Evolutionary conservation across 129 eudicot genomes (phyloP).

Genomic region (Lonicera japonica): DNA sequence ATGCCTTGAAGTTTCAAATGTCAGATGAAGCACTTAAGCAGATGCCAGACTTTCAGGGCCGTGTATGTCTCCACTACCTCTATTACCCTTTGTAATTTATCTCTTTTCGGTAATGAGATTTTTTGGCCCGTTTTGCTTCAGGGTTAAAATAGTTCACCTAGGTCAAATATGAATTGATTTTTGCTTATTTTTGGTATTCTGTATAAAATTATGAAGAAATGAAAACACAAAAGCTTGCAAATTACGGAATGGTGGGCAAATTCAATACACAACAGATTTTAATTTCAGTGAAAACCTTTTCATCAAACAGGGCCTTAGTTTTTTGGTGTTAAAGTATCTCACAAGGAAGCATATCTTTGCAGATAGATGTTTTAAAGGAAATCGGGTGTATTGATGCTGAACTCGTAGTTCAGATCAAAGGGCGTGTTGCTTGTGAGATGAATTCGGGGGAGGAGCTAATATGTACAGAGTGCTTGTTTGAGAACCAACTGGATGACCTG

Average conservation of each 20-base stretch:
- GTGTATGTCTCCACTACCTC: slow-evolving; percentile 47
- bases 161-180: no score
- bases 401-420: slow-evolving; percentile 91
- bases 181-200: no score
- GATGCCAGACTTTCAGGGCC: slow-evolving; percentile 99
- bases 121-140: no score
- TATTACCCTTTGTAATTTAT: background rate
- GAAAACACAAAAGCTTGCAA: no score
- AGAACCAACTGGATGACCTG: slow-evolving; percentile 84
- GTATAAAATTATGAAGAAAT: no score
- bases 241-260: no score
- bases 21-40: slow-evolving; percentile 99
- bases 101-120: background rate
- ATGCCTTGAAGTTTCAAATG: slow-evolving; percentile 72
- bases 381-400: slow-evolving; percentile 90
- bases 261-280: no score
- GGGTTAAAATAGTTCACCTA: no score
- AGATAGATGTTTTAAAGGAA: slow-evolving; percentile 89
- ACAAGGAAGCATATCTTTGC: slow-evolving; percentile 22
- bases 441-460: slow-evolving; percentile 99
- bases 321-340: background rate
- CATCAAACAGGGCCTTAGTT: background rate
- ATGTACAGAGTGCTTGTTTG: slow-evolving; percentile 97
- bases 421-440: slow-evolving; percentile 99
- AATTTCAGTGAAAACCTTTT: no score